Evolutionary conservation across 768 basidiomycete genomes (phyloP).

Genomic region (Cystoderma amianthinum): DNA sequence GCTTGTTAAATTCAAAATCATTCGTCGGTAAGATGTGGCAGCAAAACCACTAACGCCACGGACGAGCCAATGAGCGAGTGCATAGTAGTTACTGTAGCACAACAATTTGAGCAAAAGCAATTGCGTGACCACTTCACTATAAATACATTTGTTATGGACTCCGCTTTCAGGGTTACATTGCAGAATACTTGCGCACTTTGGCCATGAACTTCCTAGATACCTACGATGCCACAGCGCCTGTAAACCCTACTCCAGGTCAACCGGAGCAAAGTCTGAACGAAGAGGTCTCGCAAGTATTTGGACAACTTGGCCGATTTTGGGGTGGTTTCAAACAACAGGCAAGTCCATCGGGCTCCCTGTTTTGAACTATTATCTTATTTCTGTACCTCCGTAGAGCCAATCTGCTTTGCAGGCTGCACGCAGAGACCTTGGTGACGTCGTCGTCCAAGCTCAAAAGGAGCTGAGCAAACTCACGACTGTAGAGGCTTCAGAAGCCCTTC

Average conservation of each 20-base stretch:
- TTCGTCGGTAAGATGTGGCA: too few species aligned
- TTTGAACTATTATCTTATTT: background rate
- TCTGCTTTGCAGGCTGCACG: constrained; percentile 59
- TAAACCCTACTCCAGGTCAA: constrained; percentile 36
- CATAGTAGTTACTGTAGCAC: too few species aligned
- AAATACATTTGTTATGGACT: too few species aligned
- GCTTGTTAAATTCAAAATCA: too few species aligned
- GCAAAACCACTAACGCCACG: too few species aligned
- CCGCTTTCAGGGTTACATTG: too few species aligned
- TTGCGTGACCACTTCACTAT: too few species aligned
- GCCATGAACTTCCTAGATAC: constrained; percentile 73
- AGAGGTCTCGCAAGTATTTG: constrained; percentile 84
- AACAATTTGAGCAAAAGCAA: too few species aligned
- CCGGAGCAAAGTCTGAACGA: constrained; percentile 65
- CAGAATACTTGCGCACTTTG: too few species aligned
- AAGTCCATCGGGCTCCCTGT: constrained; percentile 12
- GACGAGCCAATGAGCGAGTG: too few species aligned
- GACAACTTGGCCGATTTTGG: constrained; percentile 85
- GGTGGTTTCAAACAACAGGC: constrained; percentile 89
- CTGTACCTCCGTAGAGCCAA: constrained; percentile 50
- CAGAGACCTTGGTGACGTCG: constrained; percentile 67
- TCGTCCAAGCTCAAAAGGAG: constrained; percentile 76
- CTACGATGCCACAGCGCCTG: constrained; percentile 46
- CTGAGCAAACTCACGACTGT: constrained; percentile 48
- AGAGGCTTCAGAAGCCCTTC: constrained; percentile 9